A percentile compares a stretch with the other conserved stretches of the same genome.
These are phyloP conservation scores for Cryptococcus hybrid DNA, from an alignment of 1,284 basidiomycete genomes.

Conservation along the genomic window DNA sequence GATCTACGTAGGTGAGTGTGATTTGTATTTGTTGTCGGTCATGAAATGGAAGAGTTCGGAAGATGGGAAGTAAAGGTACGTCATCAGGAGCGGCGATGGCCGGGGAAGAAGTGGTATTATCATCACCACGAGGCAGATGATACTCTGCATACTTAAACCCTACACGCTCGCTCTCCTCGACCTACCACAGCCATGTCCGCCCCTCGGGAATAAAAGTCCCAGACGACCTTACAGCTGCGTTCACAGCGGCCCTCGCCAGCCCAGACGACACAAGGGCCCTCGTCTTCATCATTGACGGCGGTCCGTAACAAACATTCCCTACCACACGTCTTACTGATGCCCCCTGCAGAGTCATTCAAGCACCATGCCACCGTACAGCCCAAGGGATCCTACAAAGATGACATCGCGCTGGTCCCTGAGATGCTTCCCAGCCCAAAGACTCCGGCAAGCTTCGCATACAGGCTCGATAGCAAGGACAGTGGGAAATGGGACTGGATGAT, in stretches of 20 bases:
- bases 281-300: conserved; percentile 48
- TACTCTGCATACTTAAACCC: not conserved
- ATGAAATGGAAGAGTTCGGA: not conserved
- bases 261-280: conserved; percentile 38
- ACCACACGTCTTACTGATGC: not conserved
- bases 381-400: conserved; percentile 38
- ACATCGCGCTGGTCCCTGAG: conserved; percentile 37
- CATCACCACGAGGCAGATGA: not conserved
- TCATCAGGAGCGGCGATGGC: not conserved
- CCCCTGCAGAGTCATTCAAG: conserved; percentile 32
- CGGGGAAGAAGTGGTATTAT: not conserved
- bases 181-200: conserved; percentile 35
- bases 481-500: conserved; percentile 49
- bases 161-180: not conserved
- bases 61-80: not conserved
- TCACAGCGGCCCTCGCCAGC: conserved; percentile 30
- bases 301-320: conserved; percentile 27
- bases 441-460: conserved; percentile 47
- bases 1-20: too few species aligned
- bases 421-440: conserved; percentile 41
- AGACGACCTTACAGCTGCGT: conserved; percentile 33
- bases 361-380: conserved; percentile 33
- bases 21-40: too few species aligned
- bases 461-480: conserved; percentile 38
- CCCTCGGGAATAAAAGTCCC: conserved; percentile 49